Conservation (phyloP, 2,329 filamentous ascomycete species). For the Penicillium capsulatum region DNA sequence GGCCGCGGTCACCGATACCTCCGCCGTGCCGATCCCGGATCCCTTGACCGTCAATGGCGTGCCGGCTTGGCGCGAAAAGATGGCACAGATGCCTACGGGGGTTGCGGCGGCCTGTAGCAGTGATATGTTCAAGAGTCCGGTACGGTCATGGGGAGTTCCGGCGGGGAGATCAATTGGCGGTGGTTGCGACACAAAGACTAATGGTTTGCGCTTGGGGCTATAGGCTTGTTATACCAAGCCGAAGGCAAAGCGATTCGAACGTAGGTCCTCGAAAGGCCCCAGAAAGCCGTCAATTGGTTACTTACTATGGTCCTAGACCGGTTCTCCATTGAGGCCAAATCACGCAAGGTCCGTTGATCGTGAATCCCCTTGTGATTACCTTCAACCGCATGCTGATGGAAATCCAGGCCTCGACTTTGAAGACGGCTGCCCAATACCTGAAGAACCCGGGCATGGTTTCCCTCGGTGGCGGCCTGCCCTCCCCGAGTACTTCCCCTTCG, state of each 20-base stretch:
- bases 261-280: no score
- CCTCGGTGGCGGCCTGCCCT: conserved; percentile 85
- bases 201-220: conserved; percentile 7
- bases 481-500: conserved; percentile 90
- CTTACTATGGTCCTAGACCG: no score
- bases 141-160: conserved; percentile 39
- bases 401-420: conserved; percentile 64
- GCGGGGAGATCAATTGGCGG: not conserved
- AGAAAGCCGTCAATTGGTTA: no score
- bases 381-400: not conserved
- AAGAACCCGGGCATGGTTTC: conserved; percentile 79
- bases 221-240: conserved; percentile 57
- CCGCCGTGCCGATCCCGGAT: conserved; percentile 34
- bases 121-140: conserved; percentile 76
- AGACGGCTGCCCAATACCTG: conserved; percentile 73
- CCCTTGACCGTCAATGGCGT: conserved; percentile 64
- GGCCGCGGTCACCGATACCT: conserved; percentile 35
- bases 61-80: conserved; percentile 62
- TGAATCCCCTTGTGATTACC: no score
- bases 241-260: conserved; percentile 76
- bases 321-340: conserved; percentile 59
- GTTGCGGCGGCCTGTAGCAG: conserved; percentile 73
- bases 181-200: conserved; percentile 17
- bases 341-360: conserved; percentile 41
- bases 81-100: conserved; percentile 65